Evolutionary conservation across 768 basidiomycete genomes (phyloP).

Genomic region (Boletus sensibilis): DNA sequence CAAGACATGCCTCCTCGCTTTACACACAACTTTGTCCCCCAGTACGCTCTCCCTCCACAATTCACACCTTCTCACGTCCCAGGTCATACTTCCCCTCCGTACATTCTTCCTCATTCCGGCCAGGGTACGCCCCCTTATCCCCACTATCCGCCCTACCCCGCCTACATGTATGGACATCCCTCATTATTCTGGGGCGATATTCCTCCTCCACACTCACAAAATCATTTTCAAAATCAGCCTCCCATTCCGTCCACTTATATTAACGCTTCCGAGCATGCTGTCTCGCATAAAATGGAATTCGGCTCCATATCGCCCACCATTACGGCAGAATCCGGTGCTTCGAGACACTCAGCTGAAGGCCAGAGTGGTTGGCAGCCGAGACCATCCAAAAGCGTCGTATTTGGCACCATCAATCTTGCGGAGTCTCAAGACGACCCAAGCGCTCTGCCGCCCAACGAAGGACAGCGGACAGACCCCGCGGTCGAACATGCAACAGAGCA

Average conservation of each 20-base stretch:
- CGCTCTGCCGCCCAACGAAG: neutral
- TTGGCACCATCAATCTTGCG: slow-evolving; percentile 47
- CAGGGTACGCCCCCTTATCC: slow-evolving; percentile 37
- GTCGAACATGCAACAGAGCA: slow-evolving; percentile 27
- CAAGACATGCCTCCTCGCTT: slow-evolving; percentile 25
- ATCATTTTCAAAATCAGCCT: slow-evolving; percentile 21
- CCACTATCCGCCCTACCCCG: slow-evolving; percentile 35
- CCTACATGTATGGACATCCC: slow-evolving; percentile 36
- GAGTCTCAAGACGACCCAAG: slow-evolving; percentile 17
- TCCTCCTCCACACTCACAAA: slow-evolving; percentile 10
- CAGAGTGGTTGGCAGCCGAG: slow-evolving; percentile 9
- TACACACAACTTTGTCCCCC: slow-evolving; percentile 14
- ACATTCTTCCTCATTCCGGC: slow-evolving; percentile 24
- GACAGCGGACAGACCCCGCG: slow-evolving; percentile 7
- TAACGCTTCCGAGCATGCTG: slow-evolving; percentile 14
- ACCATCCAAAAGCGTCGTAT: slow-evolving; percentile 39
- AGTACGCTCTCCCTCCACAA: slow-evolving; percentile 18
- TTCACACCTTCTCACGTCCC: slow-evolving; percentile 18
- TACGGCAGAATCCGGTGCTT: slow-evolving; percentile 11
- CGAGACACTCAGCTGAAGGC: slow-evolving; percentile 1
- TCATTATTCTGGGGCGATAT: slow-evolving; percentile 40
- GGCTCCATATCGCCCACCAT: slow-evolving; percentile 16
- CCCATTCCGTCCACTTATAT: slow-evolving; percentile 6
- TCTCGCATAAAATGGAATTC: slow-evolving; percentile 14
- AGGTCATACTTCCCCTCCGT: slow-evolving; percentile 28